These are phyloP conservation scores for Tremellales sp. DNA, from an alignment of 1,284 basidiomycete species.

Conservation along the genomic window DNA sequence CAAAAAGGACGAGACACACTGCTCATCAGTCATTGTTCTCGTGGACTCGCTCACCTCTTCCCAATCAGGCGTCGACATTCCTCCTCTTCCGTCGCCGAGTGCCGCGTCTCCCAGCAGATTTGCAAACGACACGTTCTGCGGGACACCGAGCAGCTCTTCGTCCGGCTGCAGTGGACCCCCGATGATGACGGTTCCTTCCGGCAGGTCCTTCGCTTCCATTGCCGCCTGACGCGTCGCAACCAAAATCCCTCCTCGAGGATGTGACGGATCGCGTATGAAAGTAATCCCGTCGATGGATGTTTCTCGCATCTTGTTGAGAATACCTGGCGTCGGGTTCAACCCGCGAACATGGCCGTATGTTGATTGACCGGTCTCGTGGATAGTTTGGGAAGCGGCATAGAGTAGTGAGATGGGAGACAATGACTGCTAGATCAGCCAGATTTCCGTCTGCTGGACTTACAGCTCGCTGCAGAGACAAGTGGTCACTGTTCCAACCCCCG, in stretches of 20 bases:
- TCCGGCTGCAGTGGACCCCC: conserved; percentile 12
- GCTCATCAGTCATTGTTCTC: neutral
- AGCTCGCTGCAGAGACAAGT: conserved; percentile 15
- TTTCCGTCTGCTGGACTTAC: conserved; percentile 20
- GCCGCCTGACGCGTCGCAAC: conserved; percentile 29
- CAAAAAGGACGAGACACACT: conserved; percentile 1
- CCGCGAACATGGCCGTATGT: conserved; percentile 18
- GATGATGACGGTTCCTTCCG: conserved; percentile 27
- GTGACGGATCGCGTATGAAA: conserved; percentile 23
- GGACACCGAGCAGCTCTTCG: no score
- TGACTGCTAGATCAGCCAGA: no score
- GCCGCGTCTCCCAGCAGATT: no score
- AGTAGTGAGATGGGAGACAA: conserved; percentile 16
- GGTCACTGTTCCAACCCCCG: conserved; percentile 8
- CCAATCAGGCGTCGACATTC: conserved; percentile 1
- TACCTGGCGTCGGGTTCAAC: conserved; percentile 30
- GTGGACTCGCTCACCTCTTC: neutral
- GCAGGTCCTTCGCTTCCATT: conserved; percentile 30
- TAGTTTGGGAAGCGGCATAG: conserved; percentile 12
- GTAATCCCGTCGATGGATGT: conserved; percentile 25
- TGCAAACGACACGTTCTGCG: no score
- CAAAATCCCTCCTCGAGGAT: conserved; percentile 24
- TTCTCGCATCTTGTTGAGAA: conserved; percentile 27
- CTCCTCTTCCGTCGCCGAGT: neutral
- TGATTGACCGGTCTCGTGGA: conserved; percentile 5